Base-by-base conservation (phyloP, 768 basidiomycete genomes). In the Tephrocybe sp. region DNA sequence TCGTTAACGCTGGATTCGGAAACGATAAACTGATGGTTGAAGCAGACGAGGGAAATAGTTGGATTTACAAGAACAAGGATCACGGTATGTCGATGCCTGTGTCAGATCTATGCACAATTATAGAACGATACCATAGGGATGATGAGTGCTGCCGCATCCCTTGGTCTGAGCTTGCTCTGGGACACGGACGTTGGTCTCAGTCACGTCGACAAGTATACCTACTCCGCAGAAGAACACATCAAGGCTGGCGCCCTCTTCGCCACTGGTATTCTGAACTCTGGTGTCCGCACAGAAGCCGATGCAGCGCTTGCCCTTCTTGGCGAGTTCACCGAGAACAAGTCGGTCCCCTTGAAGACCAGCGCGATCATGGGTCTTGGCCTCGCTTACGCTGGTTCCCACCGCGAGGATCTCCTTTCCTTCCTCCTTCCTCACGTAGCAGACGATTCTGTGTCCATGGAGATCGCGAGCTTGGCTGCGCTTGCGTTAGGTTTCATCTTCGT, bases 61-160 rank as follows among this genome's bases (percentile, higher is more conserved):
- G 94, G 94, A 93, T 99, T 51, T 99, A 98, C 78, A 98, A 98
- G 80, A 98, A 98, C 77, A 98, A 98, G 73, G 96, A 98, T 47
- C 93, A 97, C 56, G 97, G 95, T 86, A 51, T 18, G 77, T 64
- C 12, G 21, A 20, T n/a, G 18, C 7, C 20, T 21, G 12, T 20
- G 4, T 6, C 18, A 7, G 34, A 36, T 36, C 20, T 18, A 18
- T 12, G 38, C 7, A 8, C 38, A 17, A 4, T 12, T 18, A 17
- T 39, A 20, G 12, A n/a, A 21, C n/a, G 38, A n/a, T 4, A 37
- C 58, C 24, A 1, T 55, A 92, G 90, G 90, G 47, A 98, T 98
- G 93, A 86, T 96, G 80, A 92, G 90, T 53, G 97, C 97, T 20
- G 86, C 95, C 23, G 97, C 97, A 3, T 95, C 92, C 49, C 78